These are phyloP conservation scores for Phialocephala sp. DNA, from an alignment of 2,329 filamentous ascomycete genomes.

Conservation along the genomic window DNA sequence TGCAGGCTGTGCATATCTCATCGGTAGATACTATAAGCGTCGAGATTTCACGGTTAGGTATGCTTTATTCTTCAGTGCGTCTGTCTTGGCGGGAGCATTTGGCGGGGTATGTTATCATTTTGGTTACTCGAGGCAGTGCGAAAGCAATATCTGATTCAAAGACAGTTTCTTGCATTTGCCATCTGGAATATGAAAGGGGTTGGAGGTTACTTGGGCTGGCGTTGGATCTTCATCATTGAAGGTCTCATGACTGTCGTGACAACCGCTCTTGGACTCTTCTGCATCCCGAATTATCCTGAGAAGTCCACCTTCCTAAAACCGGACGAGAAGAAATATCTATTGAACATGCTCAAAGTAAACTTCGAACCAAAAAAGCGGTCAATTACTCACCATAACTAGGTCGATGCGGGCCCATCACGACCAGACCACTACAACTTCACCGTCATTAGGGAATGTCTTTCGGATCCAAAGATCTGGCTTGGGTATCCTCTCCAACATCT, in stretches of 20 bases:
- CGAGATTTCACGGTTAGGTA: constrained; percentile 57
- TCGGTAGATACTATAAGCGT: constrained; percentile 69
- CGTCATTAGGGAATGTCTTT: constrained; percentile 26
- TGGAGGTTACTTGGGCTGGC: constrained; percentile 43
- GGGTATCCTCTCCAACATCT: constrained; percentile 26
- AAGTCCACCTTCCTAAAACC: constrained; percentile 24
- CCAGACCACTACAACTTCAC: constrained; percentile 9
- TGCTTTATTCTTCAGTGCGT: constrained; percentile 46
- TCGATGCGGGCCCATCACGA: constrained; percentile 18
- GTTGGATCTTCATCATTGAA: constrained; percentile 52
- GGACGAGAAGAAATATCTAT: constrained; percentile 16
- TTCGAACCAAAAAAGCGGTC: background rate
- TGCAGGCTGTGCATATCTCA: constrained; percentile 61
- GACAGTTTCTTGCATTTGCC: constrained; percentile 46
- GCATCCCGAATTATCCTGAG: constrained; percentile 25
- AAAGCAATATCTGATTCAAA: constrained; percentile 37
- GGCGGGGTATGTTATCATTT: constrained; percentile 38
- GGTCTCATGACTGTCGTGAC: constrained; percentile 24
- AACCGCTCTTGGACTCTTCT: constrained; percentile 9
- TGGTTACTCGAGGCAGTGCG: background rate
- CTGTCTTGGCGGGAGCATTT: constrained; percentile 46
- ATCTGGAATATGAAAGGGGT: constrained; percentile 49
- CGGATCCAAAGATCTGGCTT: constrained; percentile 40
- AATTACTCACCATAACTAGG: constrained; percentile 9
- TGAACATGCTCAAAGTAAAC: background rate